Evolutionary conservation across 805 yeast species (phyloP), one percentile per base, ranked within the genome.

Genomic region (Debaryomyces maramus): DNA sequence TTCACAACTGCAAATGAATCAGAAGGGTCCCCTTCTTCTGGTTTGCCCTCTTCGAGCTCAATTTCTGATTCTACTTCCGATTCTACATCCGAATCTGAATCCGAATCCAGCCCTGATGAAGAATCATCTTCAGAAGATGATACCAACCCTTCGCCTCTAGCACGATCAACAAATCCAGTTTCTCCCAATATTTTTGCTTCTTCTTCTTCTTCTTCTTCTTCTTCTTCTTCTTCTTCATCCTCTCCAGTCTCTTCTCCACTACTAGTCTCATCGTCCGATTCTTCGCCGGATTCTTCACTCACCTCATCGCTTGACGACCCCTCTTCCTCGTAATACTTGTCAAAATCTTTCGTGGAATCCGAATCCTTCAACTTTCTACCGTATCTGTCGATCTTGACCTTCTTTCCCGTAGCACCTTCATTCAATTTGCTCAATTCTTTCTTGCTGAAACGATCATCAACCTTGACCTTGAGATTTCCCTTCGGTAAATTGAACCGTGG

Each of bases 21-120:
- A 1, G 95, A 73, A 21, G 96, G 95, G 2, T 91, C 97, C 33
- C 96, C 95, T 36, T 81, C 83, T 35, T 86, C 89, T n/a, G 93
- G 85, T 38, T 78, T 75, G 7, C 67, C 68, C 20, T 70, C 73
- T 49, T 78, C 85, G 8, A 72, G 50, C 47, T 81, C 85, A 17
- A 75, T 62, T 15, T 78, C 85, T 3, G 78, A 69, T 39, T 77
- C 81, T 32, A 67, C 77, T 3, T 72, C 78, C 15, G 63, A 73
- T 10, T 67, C 76, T 1, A 56, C 53, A 4, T 52, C 62, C 23
- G 68, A 69, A 14, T 64, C 77, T 1, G 57, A 46, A n/a, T 65
- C 72, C 28, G 13, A 15, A 0, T 58, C 56, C n/a, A n/a, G n/a
- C n/a, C n/a, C n/a, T n/a, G n/a, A n/a, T 7, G 47, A 43, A 0